Base-by-base conservation (phyloP, 2,329 filamentous ascomycete species). In the Aspergillus pseudoterreus region DNA sequence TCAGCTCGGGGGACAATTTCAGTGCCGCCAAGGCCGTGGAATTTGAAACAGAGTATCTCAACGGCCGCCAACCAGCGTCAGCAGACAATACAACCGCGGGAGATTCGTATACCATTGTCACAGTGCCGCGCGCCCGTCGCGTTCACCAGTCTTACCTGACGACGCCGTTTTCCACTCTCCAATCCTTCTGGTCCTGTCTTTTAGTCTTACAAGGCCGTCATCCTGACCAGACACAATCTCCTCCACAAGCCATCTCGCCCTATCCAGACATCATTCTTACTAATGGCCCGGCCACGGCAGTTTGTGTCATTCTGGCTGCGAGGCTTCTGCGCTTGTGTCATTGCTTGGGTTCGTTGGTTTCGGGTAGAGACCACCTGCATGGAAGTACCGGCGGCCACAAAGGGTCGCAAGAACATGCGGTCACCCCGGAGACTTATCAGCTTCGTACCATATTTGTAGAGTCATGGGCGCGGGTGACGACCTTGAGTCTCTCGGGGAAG, bases 211-310 rank as follows among this genome's bases (percentile, higher is more conserved):
- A 58, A 6, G 71, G 72, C 4, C 63, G 49, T 38, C 67, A 73
- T 56, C 60, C 63, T 2, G 67, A 69, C 39, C 68, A 74, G 51
- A 55, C 52, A 6, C 48, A 33, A 47, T 60, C 55, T 53, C 63
- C 55, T 4, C 51, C 50, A 12, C 47, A 51, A 5, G 53, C 60
- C 19, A 62, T 64, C 12, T 67, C 66, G 5, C 47, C 67, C 58
- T 85, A 82, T 53, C 92, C 90, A 0, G 85, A 90, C 62, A 72
- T 92, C 2, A 86, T 97, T 49, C 75, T 95, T 49, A 90, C 87
- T 47, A 96, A 97, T 64, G 92, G 92, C 0, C 92, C 92, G 0
- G 92, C 87, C 0, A 96, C 90, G 0, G 90, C 86, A 1, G 90
- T 95, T 54, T 85, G 95, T 33, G 77, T 96, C 44, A 70, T 87